Evolutionary conservation across 2,329 filamentous ascomycete genomes (phyloP).

Genomic region (Corynespora cassiicola): DNA sequence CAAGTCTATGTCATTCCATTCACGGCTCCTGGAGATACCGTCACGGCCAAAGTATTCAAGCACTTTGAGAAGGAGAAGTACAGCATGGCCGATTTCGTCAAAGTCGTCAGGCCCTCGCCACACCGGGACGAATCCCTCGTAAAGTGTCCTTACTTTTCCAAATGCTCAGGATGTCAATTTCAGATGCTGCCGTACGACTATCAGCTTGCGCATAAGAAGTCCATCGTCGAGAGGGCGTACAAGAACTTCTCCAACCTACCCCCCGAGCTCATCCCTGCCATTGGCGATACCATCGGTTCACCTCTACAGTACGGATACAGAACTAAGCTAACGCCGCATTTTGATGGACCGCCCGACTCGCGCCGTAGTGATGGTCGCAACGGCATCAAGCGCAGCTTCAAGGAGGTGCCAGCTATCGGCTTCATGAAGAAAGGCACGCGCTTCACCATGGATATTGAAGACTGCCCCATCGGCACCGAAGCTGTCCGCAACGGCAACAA

Average conservation of each 20-base stretch:
- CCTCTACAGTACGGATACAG: slow-evolving; percentile 92
- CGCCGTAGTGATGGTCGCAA: slow-evolving; percentile 54
- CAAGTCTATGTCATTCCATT: slow-evolving; percentile 90
- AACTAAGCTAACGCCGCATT: slow-evolving; percentile 96
- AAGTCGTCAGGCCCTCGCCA: slow-evolving; percentile 74
- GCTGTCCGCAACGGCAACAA: slow-evolving; percentile 81
- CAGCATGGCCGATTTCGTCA: slow-evolving; percentile 81
- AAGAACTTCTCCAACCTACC: slow-evolving; percentile 86
- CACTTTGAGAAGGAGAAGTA: slow-evolving; percentile 72
- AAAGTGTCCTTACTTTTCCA: slow-evolving; percentile 83
- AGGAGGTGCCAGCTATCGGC: slow-evolving; percentile 78
- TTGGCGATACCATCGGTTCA: slow-evolving; percentile 86
- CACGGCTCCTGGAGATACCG: slow-evolving; percentile 81
- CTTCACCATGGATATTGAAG: slow-evolving; percentile 89
- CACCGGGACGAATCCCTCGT: slow-evolving; percentile 79
- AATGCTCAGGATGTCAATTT: slow-evolving; percentile 92
- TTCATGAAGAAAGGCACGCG: slow-evolving; percentile 88
- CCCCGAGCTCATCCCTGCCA: slow-evolving; percentile 73
- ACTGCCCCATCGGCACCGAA: slow-evolving; percentile 93
- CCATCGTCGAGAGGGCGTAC: slow-evolving; percentile 90
- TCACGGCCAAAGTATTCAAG: slow-evolving; percentile 78
- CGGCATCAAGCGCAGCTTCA: slow-evolving; percentile 63
- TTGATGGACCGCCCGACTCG: slow-evolving; percentile 74
- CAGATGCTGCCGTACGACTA: slow-evolving; percentile 93
- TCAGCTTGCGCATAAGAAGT: slow-evolving; percentile 83